Base-by-base conservation (phyloP, 106 monocot species). In the Agapanthus africanus region DNA sequence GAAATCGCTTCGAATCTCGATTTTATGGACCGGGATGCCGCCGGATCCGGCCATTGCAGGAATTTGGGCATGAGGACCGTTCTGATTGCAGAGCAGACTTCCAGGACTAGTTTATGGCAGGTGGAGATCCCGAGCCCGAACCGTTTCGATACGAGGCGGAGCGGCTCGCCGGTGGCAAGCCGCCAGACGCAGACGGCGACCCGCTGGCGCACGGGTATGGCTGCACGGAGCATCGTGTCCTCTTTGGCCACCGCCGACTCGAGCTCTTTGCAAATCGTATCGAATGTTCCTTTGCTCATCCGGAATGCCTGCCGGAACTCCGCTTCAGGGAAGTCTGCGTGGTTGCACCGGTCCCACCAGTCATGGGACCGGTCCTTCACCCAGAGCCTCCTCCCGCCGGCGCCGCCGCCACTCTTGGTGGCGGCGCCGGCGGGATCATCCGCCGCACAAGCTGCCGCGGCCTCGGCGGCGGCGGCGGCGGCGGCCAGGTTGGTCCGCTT, bases 31-130 rank as follows among this genome's bases (percentile, higher is more conserved):
- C 8, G 1, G 4, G 71, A 59, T 4, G 25, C 70, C 32, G 47
- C 18, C 32, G 56, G 11, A 28, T 76, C 69, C 37, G 95, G 95
- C 91, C 11, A 66, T 36, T 46, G 81, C 26, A 95, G 76, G 73
- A 70, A 83, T 14, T 68, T 76, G 30, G 82, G 79, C 84, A 89
- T 89, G 32, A 89, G 74, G 2, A 89, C 79, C 40, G 73, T 65
- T 65, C 66, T 76, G 56, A 89, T 85, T 2, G 84, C 84, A 51
- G 77, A 71, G 82, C 88, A 89, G 51, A 89, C 88, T 70, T 89
- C 88, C 31, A 89, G 85, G 61, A 85, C 82, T 34, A 89, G 85
- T 71, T 89, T 89, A 63, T 89, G 85, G 68, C 88, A 89, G 31
- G 88, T 89, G 57, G 88, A 85, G 71, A 89, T 69, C 46, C 63